phyloP scores from a whole-genome alignment of 257 asterid species.

The Penstemon barbatus region DNA sequence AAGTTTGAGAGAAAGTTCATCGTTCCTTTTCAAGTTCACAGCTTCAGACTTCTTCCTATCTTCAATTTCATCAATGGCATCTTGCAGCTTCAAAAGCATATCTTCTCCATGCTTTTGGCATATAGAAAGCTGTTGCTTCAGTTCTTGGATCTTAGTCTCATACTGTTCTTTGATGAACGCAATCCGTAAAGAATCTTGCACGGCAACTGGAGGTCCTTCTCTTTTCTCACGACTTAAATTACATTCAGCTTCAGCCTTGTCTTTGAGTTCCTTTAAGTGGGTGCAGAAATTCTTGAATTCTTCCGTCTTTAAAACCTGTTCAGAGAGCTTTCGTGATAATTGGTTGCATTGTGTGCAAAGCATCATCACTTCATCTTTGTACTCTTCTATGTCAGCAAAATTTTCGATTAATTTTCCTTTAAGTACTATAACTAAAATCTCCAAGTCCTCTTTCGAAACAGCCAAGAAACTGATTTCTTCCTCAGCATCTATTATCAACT shows the following conservation, averaged over 20 bases:
- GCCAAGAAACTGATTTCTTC: constrained; percentile 47
- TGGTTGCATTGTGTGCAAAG: constrained; percentile 51
- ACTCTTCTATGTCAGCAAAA: constrained; percentile 39
- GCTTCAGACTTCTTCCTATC: constrained; percentile 86
- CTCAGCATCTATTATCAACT: constrained; percentile 41
- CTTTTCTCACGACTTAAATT: constrained; percentile 49
- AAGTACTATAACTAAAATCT: constrained; percentile 48
- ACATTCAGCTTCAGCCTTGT: constrained; percentile 80
- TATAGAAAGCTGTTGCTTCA: constrained; percentile 75
- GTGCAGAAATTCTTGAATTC: constrained; percentile 73
- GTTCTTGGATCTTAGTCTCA: constrained; percentile 76
- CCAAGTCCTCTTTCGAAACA: constrained; percentile 64
- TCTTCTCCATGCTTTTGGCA: constrained; percentile 92
- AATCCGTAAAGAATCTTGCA: constrained; percentile 79
- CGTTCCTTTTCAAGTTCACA: constrained; percentile 64
- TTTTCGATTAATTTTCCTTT: constrained; percentile 60
- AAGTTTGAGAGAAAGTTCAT: constrained; percentile 68
- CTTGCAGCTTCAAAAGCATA: constrained; percentile 90
- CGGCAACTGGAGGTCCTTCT: constrained; percentile 56
- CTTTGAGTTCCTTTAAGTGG: constrained; percentile 83
- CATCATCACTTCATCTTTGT: constrained; percentile 42
- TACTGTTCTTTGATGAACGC: constrained; percentile 93
- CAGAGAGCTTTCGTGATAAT: constrained; percentile 62
- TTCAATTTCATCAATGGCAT: constrained; percentile 82
- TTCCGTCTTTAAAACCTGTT: constrained; percentile 70